Base-by-base conservation (phyloP, 176 grass and related monocot species). In the Eleusine coracana region DNA sequence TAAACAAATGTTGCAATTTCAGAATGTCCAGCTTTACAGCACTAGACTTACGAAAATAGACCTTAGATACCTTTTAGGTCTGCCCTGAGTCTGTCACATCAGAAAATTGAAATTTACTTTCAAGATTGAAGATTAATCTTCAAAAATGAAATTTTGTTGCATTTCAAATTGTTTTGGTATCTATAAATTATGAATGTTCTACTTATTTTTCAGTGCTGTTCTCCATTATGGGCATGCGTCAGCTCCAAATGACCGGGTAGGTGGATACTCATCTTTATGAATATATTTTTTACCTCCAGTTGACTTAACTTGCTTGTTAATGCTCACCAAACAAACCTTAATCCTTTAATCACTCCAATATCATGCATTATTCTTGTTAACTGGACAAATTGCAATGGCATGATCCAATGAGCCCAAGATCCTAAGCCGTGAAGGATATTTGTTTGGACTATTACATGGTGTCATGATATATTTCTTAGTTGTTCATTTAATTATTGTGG, bases 241-340 rank as follows among this genome's bases (percentile, higher is more conserved):
- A 71, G 96, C 96, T 90, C 96, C 96, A 91, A 98, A 98, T 91
- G 96, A 98, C 37, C 81, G 91, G 85, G 92, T 95, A 92, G 89
- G 42, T 76, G 87, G 73, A 93, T 90, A 90, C 36, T 82, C 14
- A 39, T 77, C 56, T 71, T 86, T 74, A 72, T 80, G 29, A 52
- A 73, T 65, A 60, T 36, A 79, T 82, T 64, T 78, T 60, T 10
- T 17, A 68, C 44, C 48, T 81, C n/a, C 46, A 29, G 18, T 66
- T 81, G 69, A 49, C 59, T 81, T 69, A 42, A 63, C 74, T 89
- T 77, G 63, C 34, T 74, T 81, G 7, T 25, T 55, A 18, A 6
- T 74, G 28, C 37, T 25, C 39, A 74, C 42, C 28, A 86, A 83
- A 74, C 60, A 23, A 41, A 74, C 23, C 45, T 54, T 73, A 54